A percentile compares a stretch with the other conserved stretches of the same genome.
Evolutionary conservation across 2,329 filamentous ascomycete genomes (phyloP).

Genomic region (Trichoderma citrinoviride): DNA sequence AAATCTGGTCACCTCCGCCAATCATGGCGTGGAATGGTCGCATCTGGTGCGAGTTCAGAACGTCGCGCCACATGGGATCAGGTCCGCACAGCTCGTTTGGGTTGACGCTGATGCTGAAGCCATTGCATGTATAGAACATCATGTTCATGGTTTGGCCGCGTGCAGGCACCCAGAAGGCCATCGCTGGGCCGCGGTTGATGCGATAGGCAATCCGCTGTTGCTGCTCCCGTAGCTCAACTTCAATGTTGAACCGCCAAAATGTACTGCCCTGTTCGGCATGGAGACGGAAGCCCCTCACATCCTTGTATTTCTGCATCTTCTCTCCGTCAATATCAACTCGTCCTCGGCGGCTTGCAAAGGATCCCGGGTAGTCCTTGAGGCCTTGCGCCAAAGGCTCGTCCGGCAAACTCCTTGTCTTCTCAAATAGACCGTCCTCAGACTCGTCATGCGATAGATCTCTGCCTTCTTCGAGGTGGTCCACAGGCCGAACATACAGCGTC

Average conservation of each 20-base stretch:
- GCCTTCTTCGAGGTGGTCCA: slow-evolving; percentile 78
- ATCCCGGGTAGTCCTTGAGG: slow-evolving; percentile 49
- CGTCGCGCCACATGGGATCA: slow-evolving; percentile 95
- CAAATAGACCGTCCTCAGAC: slow-evolving; percentile 79
- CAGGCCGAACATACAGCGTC: slow-evolving; percentile 82
- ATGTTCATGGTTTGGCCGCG: slow-evolving; percentile 89
- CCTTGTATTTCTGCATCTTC: slow-evolving; percentile 74
- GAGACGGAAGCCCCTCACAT: slow-evolving; percentile 76
- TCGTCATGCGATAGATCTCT: slow-evolving; percentile 77
- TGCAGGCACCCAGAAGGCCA: slow-evolving; percentile 92
- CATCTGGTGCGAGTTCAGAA: slow-evolving; percentile 86
- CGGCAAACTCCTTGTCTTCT: slow-evolving; percentile 57
- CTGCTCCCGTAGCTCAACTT: slow-evolving; percentile 74
- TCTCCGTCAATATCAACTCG: slow-evolving; percentile 69
- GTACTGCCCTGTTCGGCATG: slow-evolving; percentile 84
- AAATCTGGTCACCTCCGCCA: slow-evolving; percentile 94
- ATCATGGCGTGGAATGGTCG: slow-evolving; percentile 98
- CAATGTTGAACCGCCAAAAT: slow-evolving; percentile 96
- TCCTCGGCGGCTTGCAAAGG: slow-evolving; percentile 53
- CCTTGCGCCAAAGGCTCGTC: slow-evolving; percentile 45
- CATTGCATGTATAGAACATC: slow-evolving; percentile 98
- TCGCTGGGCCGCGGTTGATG: slow-evolving; percentile 85
- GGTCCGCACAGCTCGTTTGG: slow-evolving; percentile 82
- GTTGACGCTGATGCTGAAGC: slow-evolving; percentile 80
- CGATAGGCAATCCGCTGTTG: slow-evolving; percentile 91